These are phyloP conservation scores for Phytopythium helicoides DNA, from an alignment of 352 stramenopile species.

Conservation along the genomic window DNA sequence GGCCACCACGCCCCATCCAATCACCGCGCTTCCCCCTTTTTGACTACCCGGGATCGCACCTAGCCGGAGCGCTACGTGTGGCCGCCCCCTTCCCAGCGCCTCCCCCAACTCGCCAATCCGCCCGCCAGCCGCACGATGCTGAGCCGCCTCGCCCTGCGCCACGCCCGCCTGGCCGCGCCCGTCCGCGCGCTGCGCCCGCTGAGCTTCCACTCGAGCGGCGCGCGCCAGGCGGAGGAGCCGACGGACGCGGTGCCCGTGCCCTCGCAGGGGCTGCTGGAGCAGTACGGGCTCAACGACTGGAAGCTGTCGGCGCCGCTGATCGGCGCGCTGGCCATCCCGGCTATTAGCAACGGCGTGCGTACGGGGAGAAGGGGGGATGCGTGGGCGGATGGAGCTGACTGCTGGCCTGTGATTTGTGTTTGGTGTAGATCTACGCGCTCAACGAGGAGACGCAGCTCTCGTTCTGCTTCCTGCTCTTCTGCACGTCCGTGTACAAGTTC, in stretches of 20 bases:
- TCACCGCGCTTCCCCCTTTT: too few relatives aligned
- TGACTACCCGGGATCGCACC: too few relatives aligned
- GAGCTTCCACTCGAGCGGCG: conserved; percentile 57
- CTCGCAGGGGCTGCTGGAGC: conserved; percentile 53
- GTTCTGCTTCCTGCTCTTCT: conserved; percentile 86
- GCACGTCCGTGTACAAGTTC: conserved; percentile 85
- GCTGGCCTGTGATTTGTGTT: background rate
- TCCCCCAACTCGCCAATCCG: background rate
- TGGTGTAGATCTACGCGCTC: conserved; percentile 72
- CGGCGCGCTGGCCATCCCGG: conserved; percentile 66
- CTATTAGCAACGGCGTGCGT: conserved; percentile 80
- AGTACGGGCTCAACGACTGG: conserved; percentile 78
- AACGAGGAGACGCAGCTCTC: conserved; percentile 85
- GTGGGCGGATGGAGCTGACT: background rate
- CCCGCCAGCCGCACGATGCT: conserved; percentile 45
- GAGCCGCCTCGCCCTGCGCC: conserved; percentile 69
- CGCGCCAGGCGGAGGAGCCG: conserved; percentile 45
- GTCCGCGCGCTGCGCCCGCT: conserved; percentile 38
- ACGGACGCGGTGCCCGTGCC: conserved; percentile 36
- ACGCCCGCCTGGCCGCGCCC: conserved; percentile 46
- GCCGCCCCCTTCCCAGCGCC: conserved; percentile 2
- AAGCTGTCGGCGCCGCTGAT: conserved; percentile 81
- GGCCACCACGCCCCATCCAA: too few relatives aligned
- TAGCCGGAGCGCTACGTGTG: too few relatives aligned
- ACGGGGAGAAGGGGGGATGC: background rate